Base-by-base conservation (phyloP, 192 early-diverging fungal species). In the Mortierella hygrophila region DNA sequence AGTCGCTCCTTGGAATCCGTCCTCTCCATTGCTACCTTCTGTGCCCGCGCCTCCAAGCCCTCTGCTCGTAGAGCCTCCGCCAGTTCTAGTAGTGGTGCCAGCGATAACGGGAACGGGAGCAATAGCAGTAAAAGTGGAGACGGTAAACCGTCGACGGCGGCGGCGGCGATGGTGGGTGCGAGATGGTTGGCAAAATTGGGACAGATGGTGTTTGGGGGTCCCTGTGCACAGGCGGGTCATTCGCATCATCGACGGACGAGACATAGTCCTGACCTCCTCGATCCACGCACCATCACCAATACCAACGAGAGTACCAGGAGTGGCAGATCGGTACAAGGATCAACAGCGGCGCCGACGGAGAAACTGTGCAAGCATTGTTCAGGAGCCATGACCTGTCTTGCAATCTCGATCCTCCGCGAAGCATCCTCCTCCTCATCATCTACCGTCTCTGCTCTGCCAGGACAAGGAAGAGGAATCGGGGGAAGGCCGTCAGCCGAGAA, bases 331-430 rank as follows among this genome's bases (percentile, higher is more conserved):
- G 9, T 54, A 32, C 13, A 42, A 21, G 23, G 15, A 32, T 21
- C 21, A 63, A 2, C 9, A 55, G 23, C 42, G 32, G 29, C 75
- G 11, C 18, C 29, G 23, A 65, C 6, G 3, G 78, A 80, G 3
- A 80, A 70, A 15, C 68, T 78, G 78, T 85, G 83, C 47, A 70
- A 40, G 44, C 70, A 85, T 32, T 85, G 83, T 35, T 80, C 83
- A 32, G 26, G 83, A 40, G 83, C 83, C 38, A 72, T 85, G n/a
- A 47, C 83, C 4, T 85, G 83, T 46, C 83, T 85, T 40, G 83
- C 77, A 46, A 47, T 85, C 13, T 55, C 70, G 13, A 26, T 74
- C 15, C 44, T 77, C 4, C 74, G 60, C 9, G 60, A 65, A 35
- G 60, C 60, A 15, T 65, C 60, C 60, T 26, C 29, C 1, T 32